Conservation (phyloP, 139 green algal genomes). For the Nannochloris sp. region DNA sequence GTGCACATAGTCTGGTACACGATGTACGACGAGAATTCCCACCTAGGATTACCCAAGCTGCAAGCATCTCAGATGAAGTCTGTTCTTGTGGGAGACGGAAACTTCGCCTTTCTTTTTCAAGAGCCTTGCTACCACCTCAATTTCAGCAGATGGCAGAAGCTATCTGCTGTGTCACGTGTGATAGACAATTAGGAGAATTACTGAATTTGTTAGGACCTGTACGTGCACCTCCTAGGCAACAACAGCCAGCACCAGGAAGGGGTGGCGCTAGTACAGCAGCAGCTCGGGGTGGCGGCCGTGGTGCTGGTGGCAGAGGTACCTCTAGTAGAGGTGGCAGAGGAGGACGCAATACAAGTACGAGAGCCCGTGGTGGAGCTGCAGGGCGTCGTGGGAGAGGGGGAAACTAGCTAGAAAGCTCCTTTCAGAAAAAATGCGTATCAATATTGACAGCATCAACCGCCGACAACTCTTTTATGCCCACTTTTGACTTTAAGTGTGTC, state of each 20-base stretch:
- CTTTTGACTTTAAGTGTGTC: too few relatives aligned
- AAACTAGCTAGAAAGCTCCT: neutral
- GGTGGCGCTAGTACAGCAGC: neutral
- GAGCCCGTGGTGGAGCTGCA: neutral
- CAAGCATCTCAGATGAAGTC: neutral
- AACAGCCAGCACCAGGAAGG: neutral
- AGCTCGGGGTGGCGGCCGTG: neutral
- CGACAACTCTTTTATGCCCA: too few relatives aligned
- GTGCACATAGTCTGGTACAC: conserved; percentile 11
- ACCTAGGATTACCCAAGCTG: neutral
- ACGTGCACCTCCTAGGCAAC: neutral
- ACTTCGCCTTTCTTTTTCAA: conserved; percentile 17
- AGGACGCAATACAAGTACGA: neutral
- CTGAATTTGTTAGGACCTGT: conserved; percentile 15
- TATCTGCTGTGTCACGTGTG: conserved; percentile 18
- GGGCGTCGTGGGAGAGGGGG: neutral
- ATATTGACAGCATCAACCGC: too few relatives aligned
- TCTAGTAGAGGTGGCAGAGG: neutral
- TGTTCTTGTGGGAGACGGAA: conserved; percentile 1
- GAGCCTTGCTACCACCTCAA: conserved; percentile 13
- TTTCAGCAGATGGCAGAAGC: conserved; percentile 10
- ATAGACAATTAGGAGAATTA: conserved; percentile 15
- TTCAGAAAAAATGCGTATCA: too few relatives aligned
- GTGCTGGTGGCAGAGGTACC: neutral
- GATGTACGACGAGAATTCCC: conserved; percentile 9